Base-by-base conservation (phyloP, 768 basidiomycete species). In the Macrolepiota albuminosa region DNA sequence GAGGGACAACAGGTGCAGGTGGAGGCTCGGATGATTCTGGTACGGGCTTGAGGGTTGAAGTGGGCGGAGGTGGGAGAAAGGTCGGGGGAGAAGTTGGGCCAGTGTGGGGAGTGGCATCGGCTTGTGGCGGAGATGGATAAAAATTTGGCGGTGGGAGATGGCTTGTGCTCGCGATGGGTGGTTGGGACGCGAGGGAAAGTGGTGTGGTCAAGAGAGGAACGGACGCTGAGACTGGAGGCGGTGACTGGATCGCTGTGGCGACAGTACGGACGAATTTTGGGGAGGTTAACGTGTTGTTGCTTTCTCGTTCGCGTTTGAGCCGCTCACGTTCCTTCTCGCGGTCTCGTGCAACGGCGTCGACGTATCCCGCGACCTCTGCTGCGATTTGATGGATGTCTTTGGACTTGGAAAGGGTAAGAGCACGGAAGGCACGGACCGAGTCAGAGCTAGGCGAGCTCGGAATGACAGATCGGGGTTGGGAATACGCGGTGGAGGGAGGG, bases 301-400 rank as follows among this genome's bases (percentile, higher is more conserved):
- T 54, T 54, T 90, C 87, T 21, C 87, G 75, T 69, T 88, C 89
- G 50, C 81, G 76, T 64, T 84, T 84, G 50, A 91, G 78, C 31
- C 89, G 78, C 64, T 92, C 90, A 6, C 89, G 78, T 69, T 94
- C 91, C 58, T 79, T 78, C 61, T 93, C 92, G 18, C 92, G 78
- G 65, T 93, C 92, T 62, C 83, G 83, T 4, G 85, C 86, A 6
- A 92, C 81, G 9, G 82, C 81, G 58, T 93, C 92, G 6, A 93
- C 88, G 65, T 89, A 93, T 2, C 76, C 76, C 34, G 84, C 83
- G 18, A 89, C 81, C 68, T 89, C 85, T 2, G 75, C 68, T 2
- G 87, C 88, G 6, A 87, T 79, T 6, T 71, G 74, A 21, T 77
- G 76, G 11, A 88, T 71, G 55, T 81, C 81, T 53, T 77, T 79